Percentiles rank a stretch among this genome's conserved stretches.
These are phyloP conservation scores for Barnettozyma populi DNA, from an alignment of 805 yeast species.

Conservation along the genomic window DNA sequence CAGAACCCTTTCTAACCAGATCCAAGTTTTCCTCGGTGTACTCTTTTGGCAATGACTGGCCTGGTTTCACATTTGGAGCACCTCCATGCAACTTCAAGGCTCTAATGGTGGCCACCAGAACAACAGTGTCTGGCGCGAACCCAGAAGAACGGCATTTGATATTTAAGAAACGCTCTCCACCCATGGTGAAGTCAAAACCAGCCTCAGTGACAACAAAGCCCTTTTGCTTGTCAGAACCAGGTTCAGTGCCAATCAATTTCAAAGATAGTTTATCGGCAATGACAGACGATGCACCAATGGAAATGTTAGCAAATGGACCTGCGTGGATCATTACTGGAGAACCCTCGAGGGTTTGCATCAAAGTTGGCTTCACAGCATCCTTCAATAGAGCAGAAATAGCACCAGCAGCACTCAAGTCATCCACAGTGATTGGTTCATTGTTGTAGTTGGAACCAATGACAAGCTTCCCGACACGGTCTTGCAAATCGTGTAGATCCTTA, in stretches of 20 bases:
- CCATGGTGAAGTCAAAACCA: constrained; percentile 88
- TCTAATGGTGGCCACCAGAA: constrained; percentile 78
- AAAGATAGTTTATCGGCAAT: constrained; percentile 79
- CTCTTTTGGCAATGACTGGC: constrained; percentile 70
- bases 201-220: constrained; percentile 87
- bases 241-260: constrained; percentile 60
- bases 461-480: constrained; percentile 69
- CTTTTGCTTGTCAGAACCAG: constrained; percentile 44
- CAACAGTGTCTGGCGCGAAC: constrained; percentile 68
- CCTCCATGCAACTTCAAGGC: constrained; percentile 87
- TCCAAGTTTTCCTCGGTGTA: constrained; percentile 69
- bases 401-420: constrained; percentile 83
- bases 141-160: constrained; percentile 83
- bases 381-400: constrained; percentile 76
- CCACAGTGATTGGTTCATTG: constrained; percentile 75
- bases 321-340: constrained; percentile 86
- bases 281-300: constrained; percentile 82
- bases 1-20: constrained; percentile 61
- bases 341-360: constrained; percentile 86
- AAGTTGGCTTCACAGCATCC: constrained; percentile 79
- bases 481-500: constrained; percentile 62
- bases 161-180: constrained; percentile 82
- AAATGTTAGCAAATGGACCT: constrained; percentile 84
- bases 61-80: constrained; percentile 84
- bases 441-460: constrained; percentile 65